Base-by-base conservation (phyloP, 345 rosid species). In the Ceriops tagal region DNA sequence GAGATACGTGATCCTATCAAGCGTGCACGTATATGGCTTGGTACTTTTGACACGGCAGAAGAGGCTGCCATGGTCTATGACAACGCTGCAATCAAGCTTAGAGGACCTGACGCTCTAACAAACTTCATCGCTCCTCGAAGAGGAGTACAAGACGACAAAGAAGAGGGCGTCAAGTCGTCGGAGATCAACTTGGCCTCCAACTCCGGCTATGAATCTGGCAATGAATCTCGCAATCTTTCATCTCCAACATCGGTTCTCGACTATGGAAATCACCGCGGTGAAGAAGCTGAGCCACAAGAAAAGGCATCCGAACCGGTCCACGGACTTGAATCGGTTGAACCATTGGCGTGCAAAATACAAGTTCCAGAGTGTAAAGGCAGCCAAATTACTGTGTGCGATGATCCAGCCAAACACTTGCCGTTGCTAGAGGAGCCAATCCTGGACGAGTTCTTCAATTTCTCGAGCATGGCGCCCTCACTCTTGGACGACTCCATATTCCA, bases 11-110 rank as follows among this genome's bases (percentile, higher is more conserved):
- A 93, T 86, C 98, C 98, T 0, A 88, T 78, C 21, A 81, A 79
- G 61, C 89, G 92, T 4, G 87, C 81, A n/a, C 79, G 98, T 77
- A 74, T 93, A 16, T 93, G 98, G 98, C 71, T 93, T n/a, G 98
- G 98, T 2, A 93, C 98, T n/a, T 93, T 82, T 26, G 82, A 88
- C 22, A 93, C 98, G 0, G 97, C 98, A 1, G 98, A 93, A 69
- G 98, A 93, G 78, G 98, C 98, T 5, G 98, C 98, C 20, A 82
- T 85, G 63, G 98, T 91, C 24, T 93, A 93, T 24, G 98, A 93
- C 64, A 89, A 88, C 77, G 97, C 97, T 0, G 98, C 98, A 0
- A 83, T 93, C 59, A 84, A 83, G 66, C 92, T 93, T 4, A 89
- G 98, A 6, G 98, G 98, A 53, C 92, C 95, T 0, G 89, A 88